phyloP scores from a whole-genome alignment of 192 early-diverging fungal genomes.

The Endogone sp. region DNA sequence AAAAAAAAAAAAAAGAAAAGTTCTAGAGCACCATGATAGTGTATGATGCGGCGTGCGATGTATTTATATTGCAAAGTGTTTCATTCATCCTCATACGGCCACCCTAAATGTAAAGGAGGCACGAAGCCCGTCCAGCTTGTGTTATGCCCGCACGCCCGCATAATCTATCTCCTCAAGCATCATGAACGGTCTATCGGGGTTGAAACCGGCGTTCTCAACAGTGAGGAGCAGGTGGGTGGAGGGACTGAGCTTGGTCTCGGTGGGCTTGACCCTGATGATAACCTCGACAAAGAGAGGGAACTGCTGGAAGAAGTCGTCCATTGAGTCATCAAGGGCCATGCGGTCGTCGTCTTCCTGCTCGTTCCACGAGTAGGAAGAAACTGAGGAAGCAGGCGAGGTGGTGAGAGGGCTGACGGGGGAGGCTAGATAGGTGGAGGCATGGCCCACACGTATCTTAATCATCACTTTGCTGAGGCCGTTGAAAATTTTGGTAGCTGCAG shows the following conservation, averaged over 20 bases:
- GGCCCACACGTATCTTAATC: slow-evolving; percentile 32
- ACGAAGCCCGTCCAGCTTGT: too few species aligned
- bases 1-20: too few species aligned
- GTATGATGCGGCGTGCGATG: too few species aligned
- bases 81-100: too few species aligned
- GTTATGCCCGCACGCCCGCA: too few species aligned
- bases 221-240: not conserved
- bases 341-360: slow-evolving; percentile 25
- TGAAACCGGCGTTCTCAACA: not conserved
- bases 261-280: slow-evolving; percentile 17
- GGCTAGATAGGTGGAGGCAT: slow-evolving; percentile 21
- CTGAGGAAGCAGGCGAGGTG: too few species aligned
- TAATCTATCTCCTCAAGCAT: not conserved
- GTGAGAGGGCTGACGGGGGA: too few species aligned
- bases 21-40: too few species aligned
- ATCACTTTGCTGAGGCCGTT: slow-evolving; percentile 18
- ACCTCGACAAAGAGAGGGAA: slow-evolving; percentile 38
- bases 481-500: slow-evolving; percentile 16
- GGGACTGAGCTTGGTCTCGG: not conserved
- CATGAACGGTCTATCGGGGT: not conserved
- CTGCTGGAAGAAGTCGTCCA: slow-evolving; percentile 33
- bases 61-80: too few species aligned
- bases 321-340: slow-evolving; percentile 15
- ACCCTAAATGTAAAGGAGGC: too few species aligned
- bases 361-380: not conserved